Evolutionary conservation across 1,284 basidiomycete species (phyloP).

Genomic region (Ceratobasidium sp.): DNA sequence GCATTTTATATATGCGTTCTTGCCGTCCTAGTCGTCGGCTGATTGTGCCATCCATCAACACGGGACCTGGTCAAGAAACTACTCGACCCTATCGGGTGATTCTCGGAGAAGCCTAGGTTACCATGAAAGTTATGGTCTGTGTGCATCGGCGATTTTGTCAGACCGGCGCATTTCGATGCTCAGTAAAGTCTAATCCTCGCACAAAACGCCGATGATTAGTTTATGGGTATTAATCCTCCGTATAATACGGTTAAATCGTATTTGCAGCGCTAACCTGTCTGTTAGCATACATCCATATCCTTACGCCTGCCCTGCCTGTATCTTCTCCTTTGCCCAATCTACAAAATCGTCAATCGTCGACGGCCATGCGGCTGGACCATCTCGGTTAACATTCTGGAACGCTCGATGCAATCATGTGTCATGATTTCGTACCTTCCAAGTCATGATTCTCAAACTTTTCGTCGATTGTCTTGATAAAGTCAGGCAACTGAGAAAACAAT

Average conservation of each 20-base stretch:
- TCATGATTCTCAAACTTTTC: slow-evolving; percentile 84
- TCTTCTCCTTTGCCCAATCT: slow-evolving; percentile 65
- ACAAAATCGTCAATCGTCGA: slow-evolving; percentile 90
- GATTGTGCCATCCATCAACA: slow-evolving; percentile 30
- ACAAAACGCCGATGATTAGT: slow-evolving; percentile 8
- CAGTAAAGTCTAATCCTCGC: slow-evolving; percentile 1
- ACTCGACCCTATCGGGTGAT: slow-evolving; percentile 20
- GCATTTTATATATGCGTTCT: slow-evolving; percentile 2
- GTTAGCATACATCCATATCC: background rate
- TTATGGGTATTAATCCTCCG: background rate
- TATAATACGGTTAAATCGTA: background rate
- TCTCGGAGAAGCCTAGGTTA: slow-evolving; percentile 23
- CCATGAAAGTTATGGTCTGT: background rate
- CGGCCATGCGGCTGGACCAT: slow-evolving; percentile 79
- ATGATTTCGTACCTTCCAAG: slow-evolving; percentile 71
- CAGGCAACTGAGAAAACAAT: slow-evolving; percentile 67
- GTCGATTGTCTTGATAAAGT: slow-evolving; percentile 86
- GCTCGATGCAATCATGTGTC: background rate
- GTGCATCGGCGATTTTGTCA: background rate
- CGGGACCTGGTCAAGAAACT: slow-evolving; percentile 3
- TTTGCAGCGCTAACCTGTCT: background rate
- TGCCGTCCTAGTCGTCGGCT: slow-evolving; percentile 1
- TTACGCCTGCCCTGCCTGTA: slow-evolving; percentile 16
- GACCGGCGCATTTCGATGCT: slow-evolving; percentile 23
- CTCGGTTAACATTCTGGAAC: background rate